Evolutionary conservation across 2,329 filamentous ascomycete genomes (phyloP).

Genomic region (Curvularia sp.): DNA sequence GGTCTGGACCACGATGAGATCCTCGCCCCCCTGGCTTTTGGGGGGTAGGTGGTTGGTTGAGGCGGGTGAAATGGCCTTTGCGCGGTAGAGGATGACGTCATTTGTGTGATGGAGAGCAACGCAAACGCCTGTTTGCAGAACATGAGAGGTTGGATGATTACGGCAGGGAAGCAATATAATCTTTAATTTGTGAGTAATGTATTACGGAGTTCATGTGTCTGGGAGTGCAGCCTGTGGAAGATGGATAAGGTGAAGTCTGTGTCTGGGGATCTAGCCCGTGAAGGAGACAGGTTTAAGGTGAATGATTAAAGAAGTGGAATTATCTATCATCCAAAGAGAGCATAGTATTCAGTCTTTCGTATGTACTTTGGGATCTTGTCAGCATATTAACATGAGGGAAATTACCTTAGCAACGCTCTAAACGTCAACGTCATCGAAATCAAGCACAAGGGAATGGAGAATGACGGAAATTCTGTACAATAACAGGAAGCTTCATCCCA

Average conservation of each 20-base stretch:
- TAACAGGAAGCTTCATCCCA: not conserved
- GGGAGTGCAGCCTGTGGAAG: too few species aligned
- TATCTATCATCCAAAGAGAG: too few species aligned
- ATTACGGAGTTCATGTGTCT: too few species aligned
- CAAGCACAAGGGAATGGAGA: not conserved
- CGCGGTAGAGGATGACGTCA: conserved; percentile 31
- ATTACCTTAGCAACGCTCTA: not conserved
- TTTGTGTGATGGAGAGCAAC: conserved; percentile 13
- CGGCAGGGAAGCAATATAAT: too few species aligned
- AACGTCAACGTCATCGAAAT: not conserved
- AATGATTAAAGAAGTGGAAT: too few species aligned
- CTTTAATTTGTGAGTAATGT: not conserved
- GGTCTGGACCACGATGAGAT: not conserved
- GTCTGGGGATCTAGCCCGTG: too few species aligned
- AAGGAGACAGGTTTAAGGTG: too few species aligned
- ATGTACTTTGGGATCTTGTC: not conserved
- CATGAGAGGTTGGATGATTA: not conserved
- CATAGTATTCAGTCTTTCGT: too few species aligned
- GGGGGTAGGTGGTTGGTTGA: conserved; percentile 26
- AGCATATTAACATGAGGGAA: not conserved
- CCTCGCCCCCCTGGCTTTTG: not conserved
- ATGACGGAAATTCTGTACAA: not conserved
- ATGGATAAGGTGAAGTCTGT: too few species aligned
- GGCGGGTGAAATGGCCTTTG: conserved; percentile 21
- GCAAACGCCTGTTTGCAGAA: conserved; percentile 16